Base-by-base conservation (phyloP, 768 basidiomycete genomes). In the Mycena vulgaris region DNA sequence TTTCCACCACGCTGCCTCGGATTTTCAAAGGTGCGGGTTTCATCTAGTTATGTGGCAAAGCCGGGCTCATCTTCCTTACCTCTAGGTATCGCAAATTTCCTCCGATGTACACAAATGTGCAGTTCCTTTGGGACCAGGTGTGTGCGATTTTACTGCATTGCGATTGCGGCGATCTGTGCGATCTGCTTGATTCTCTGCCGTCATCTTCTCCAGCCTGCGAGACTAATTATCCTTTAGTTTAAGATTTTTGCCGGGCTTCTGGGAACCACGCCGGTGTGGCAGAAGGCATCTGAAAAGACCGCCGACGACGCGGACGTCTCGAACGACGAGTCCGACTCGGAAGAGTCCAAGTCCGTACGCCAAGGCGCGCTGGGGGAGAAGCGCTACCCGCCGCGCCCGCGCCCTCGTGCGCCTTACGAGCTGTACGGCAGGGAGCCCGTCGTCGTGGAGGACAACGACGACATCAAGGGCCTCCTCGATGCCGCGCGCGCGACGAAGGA, bases 41-140 rank as follows among this genome's bases (percentile, higher is more conserved):
- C 31, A 14, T 11, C n/a, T n/a, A n/a, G n/a, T 39, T 11, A 39
- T 25, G 16, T 25, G 23, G 14, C 30, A 14, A 52, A 7, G 14
- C 13, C 17, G 13, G 42, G 7, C 8, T 19, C 2, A 27, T 52
- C n/a, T 21, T 33, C 5, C 23, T 27, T 40, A 17, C 30, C 17
- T 39, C n/a, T 17, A 86, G 86, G 25, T 66, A 70, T 48, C 75
- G 73, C 17, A 63, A 59, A 27, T 73, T 71, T 40, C 86, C 87
- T 3, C 79, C 76, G 42, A 68, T 74, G 47, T 48, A 75, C 35
- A 81, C 80, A 16, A 82, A 83, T n/a, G 80, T 85, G 13, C 75
- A 77, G 48, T 78, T 81, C 45, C 80, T 91, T 19, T 95, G 92
- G 90, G 90, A 93, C 70, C 87, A 90, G 79, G 93, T 93, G 75